Evolutionary conservation across 345 rosid species (phyloP).

Genomic region (Nasturtium officinale): DNA sequence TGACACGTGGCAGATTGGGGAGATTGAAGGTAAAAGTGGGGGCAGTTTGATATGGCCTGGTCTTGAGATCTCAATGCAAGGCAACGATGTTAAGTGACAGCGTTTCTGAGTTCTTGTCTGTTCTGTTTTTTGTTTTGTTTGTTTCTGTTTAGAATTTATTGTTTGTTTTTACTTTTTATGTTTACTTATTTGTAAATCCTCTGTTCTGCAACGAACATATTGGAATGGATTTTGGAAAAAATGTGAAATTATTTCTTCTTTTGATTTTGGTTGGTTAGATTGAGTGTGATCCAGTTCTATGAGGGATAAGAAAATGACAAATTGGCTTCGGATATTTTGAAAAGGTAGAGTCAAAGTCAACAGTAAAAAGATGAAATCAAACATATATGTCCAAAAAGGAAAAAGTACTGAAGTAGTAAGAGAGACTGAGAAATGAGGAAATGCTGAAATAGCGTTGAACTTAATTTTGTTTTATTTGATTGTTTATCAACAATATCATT

Average conservation of each 20-base stretch:
- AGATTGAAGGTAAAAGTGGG: constrained; percentile 50
- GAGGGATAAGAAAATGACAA: not conserved
- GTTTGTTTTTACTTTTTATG: too few species aligned
- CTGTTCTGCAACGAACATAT: constrained; percentile 32
- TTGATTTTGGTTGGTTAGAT: constrained; percentile 12
- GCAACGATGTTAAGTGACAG: constrained; percentile 66
- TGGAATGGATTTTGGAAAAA: not conserved
- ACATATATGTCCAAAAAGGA: constrained; percentile 11
- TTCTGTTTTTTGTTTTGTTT: constrained; percentile 16
- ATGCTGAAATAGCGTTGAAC: constrained; percentile 33
- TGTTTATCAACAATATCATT: constrained; percentile 8
- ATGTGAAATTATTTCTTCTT: not conserved
- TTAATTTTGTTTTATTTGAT: constrained; percentile 37
- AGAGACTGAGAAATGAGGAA: constrained; percentile 20
- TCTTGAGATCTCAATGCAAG: constrained; percentile 77
- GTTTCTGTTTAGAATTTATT: constrained; percentile 17
- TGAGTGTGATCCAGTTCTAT: not conserved
- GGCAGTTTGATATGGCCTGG: constrained; percentile 86
- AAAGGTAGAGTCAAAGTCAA: constrained; percentile 26
- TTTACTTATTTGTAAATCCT: constrained; percentile 35
- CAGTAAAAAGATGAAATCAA: not conserved
- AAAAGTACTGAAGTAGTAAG: constrained; percentile 31
- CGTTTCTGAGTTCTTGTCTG: constrained; percentile 19
- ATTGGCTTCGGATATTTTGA: constrained; percentile 16
- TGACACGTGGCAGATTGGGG: constrained; percentile 74